phyloP scores from a whole-genome alignment of 108 stramenopile genomes.

The Heterococcus sp. region DNA sequence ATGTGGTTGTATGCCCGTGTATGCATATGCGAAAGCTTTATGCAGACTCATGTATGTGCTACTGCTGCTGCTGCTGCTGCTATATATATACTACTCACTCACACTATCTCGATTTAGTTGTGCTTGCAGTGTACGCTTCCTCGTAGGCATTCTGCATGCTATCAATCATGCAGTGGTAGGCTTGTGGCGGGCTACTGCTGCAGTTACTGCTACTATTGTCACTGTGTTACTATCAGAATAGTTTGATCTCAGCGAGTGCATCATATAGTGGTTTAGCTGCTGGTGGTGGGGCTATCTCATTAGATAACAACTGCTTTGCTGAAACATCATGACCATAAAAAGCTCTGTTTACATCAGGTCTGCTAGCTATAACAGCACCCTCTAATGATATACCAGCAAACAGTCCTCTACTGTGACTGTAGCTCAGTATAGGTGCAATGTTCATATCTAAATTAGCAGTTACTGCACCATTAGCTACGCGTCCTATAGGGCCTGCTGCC shows the following conservation, averaged over 20 bases:
- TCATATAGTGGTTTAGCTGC: slow-evolving; percentile 74
- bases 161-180: too few species aligned
- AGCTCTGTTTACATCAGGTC: slow-evolving; percentile 85
- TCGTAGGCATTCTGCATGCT: too few species aligned
- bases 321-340: slow-evolving; percentile 77
- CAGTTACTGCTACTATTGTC: too few species aligned
- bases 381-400: slow-evolving; percentile 89
- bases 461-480: slow-evolving; percentile 78
- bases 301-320: slow-evolving; percentile 56
- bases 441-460: slow-evolving; percentile 55
- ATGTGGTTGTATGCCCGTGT: too few species aligned
- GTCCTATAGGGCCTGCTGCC: slow-evolving; percentile 85
- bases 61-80: too few species aligned
- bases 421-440: slow-evolving; percentile 73
- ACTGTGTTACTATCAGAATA: too few species aligned
- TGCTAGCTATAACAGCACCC: slow-evolving; percentile 73
- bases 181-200: too few species aligned
- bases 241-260: slow-evolving; percentile 49
- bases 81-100: too few species aligned
- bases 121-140: too few species aligned
- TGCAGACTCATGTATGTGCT: too few species aligned
- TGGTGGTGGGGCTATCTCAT: slow-evolving; percentile 58
- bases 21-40: too few species aligned
- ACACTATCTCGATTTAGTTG: too few species aligned
- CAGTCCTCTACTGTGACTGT: slow-evolving; percentile 85